Conservation (phyloP, 1,284 basidiomycete species). For the Coniophora puteana region DNA sequence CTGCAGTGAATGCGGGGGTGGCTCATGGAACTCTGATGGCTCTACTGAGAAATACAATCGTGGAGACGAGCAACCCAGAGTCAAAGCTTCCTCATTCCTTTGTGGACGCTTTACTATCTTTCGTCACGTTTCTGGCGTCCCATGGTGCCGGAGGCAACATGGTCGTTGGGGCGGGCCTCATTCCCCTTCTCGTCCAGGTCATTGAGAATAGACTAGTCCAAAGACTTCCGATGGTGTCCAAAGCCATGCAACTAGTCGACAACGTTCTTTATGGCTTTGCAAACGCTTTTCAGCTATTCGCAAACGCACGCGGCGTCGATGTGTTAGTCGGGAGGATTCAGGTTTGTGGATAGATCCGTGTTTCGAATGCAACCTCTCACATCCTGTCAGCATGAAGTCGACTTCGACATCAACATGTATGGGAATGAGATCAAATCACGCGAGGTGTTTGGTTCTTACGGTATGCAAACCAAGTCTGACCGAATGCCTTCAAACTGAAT, state of each 20-base stretch:
- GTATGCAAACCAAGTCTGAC: conserved; percentile 30
- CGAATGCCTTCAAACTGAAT: conserved; percentile 1
- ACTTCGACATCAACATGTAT: conserved; percentile 60
- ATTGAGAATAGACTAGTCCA: conserved; percentile 73
- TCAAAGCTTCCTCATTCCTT: conserved; percentile 76
- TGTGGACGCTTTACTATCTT: conserved; percentile 82
- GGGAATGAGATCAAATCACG: conserved; percentile 39
- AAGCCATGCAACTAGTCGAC: conserved; percentile 90
- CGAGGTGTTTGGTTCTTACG: conserved; percentile 54
- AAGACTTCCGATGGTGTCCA: conserved; percentile 74
- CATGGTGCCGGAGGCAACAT: conserved; percentile 86
- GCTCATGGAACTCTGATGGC: conserved; percentile 95
- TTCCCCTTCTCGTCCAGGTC: conserved; percentile 86
- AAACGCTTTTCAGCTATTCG: conserved; percentile 88
- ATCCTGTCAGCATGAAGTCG: conserved; percentile 60
- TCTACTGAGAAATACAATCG: conserved; percentile 75
- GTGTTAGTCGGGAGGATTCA: conserved; percentile 84
- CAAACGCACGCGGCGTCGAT: conserved; percentile 82
- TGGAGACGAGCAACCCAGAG: conserved; percentile 63
- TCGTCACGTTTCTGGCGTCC: conserved; percentile 86
- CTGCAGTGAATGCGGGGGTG: conserved; percentile 91
- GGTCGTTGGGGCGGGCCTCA: conserved; percentile 95
- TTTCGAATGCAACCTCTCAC: conserved; percentile 9
- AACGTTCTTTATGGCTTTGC: conserved; percentile 88
- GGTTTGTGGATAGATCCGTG: conserved; percentile 40